phyloP scores from a whole-genome alignment of 169 alveolate genomes.

The Cryptosporidium ubiquitum region DNA sequence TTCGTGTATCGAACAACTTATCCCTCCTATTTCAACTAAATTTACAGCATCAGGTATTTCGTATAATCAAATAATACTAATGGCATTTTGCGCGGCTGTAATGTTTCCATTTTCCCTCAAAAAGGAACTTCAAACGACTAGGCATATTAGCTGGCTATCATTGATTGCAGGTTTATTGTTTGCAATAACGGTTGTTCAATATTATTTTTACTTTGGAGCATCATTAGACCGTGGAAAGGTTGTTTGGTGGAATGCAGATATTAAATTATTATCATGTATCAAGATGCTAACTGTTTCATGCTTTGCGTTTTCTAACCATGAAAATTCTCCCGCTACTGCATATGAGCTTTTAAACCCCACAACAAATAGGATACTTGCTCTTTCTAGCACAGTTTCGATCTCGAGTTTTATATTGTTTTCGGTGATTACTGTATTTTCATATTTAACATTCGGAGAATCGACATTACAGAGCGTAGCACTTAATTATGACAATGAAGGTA shows the following conservation, averaged over 20 bases:
- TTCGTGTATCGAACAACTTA: constrained; percentile 60
- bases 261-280: constrained; percentile 7
- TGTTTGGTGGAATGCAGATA: constrained; percentile 63
- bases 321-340: constrained; percentile 67
- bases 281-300: constrained; percentile 69
- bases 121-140: constrained; percentile 58
- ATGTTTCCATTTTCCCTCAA: constrained; percentile 66
- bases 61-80: constrained; percentile 17
- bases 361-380: constrained; percentile 36
- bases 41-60: constrained; percentile 19
- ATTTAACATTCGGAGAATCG: constrained; percentile 51
- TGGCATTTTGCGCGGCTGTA: constrained; percentile 43
- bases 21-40: constrained; percentile 51
- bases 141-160: constrained; percentile 70
- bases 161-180: constrained; percentile 55
- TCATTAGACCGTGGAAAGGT: constrained; percentile 35
- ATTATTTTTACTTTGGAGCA: constrained; percentile 36
- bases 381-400: constrained; percentile 56
- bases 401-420: constrained; percentile 32
- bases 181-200: constrained; percentile 60
- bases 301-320: constrained; percentile 73
- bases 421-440: constrained; percentile 37
- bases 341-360: constrained; percentile 61
- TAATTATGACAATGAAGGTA: constrained; percentile 47
- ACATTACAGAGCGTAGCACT: constrained; percentile 60